Conservation (phyloP, 192 early-diverging fungal species). For the Linnemannia zychae region DNA sequence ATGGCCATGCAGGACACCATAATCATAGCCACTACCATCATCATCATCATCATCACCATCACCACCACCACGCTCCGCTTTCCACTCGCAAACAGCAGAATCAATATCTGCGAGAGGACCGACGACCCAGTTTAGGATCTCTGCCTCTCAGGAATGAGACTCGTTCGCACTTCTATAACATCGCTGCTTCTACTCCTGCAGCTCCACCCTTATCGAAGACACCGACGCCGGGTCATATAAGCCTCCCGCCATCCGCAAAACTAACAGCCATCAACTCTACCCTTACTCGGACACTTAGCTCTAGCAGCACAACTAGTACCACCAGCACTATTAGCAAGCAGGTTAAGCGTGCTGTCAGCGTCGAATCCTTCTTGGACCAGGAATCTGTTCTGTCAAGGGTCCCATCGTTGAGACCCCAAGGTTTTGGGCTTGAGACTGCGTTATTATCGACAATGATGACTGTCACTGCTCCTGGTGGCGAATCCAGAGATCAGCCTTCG, state of each 20-base stretch:
- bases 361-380: slow-evolving; percentile 26
- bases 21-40: background rate
- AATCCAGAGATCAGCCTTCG: background rate
- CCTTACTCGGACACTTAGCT: background rate
- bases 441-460: background rate
- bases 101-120: background rate
- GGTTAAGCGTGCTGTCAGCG: slow-evolving; percentile 25
- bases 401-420: slow-evolving; percentile 4
- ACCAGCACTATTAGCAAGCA: background rate
- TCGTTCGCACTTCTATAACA: background rate
- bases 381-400: slow-evolving; percentile 6
- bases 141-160: background rate
- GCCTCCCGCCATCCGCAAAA: too few relatives aligned
- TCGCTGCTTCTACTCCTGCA: too few relatives aligned
- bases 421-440: slow-evolving; percentile 1
- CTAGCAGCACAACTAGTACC: background rate
- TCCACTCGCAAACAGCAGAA: background rate
- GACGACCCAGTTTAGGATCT: background rate
- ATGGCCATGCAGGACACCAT: background rate
- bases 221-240: background rate
- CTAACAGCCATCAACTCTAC: too few relatives aligned
- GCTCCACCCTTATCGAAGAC: too few relatives aligned
- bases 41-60: background rate
- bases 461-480: background rate
- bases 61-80: background rate